Percentiles rank a stretch among this genome's conserved stretches.
These are phyloP conservation scores for Thymus mandschuricus DNA, from an alignment of 257 asterid genomes.

Conservation along the genomic window DNA sequence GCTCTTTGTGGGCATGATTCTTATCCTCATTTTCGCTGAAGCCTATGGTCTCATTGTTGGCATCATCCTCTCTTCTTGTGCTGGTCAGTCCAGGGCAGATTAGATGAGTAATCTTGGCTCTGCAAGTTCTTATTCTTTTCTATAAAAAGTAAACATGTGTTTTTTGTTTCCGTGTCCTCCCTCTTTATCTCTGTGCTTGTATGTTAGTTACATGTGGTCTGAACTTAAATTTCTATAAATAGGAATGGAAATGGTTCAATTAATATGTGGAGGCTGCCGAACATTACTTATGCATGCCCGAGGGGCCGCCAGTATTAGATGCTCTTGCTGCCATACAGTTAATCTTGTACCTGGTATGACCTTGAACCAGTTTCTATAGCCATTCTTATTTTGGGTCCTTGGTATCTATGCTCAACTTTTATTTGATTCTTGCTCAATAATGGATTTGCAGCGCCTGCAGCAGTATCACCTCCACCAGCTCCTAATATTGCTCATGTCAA, in stretches of 20 bases:
- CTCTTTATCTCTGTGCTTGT: no score
- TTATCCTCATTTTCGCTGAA: conserved; percentile 59
- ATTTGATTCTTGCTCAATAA: conserved; percentile 27
- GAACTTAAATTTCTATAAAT: conserved; percentile 26
- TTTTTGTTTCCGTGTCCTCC: no score
- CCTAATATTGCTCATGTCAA: conserved; percentile 77
- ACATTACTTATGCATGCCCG: conserved; percentile 74
- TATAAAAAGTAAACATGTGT: not conserved
- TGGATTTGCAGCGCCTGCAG: conserved; percentile 40
- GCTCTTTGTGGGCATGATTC: conserved; percentile 67
- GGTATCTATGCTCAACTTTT: conserved; percentile 5
- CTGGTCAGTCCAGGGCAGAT: conserved; percentile 69
- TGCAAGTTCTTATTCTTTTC: conserved; percentile 19
- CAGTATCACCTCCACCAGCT: conserved; percentile 32
- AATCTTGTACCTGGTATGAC: conserved; percentile 83
- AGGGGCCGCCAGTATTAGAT: conserved; percentile 86
- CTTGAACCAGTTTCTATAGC: not conserved
- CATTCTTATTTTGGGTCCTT: not conserved
- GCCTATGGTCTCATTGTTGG: conserved; percentile 68
- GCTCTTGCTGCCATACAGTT: conserved; percentile 87
- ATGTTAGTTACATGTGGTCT: no score
- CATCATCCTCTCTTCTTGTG: conserved; percentile 68
- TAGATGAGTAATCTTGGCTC: conserved; percentile 31
- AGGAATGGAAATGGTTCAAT: conserved; percentile 91
- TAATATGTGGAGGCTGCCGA: conserved; percentile 45